Conservation (phyloP, 2,329 filamentous ascomycete species). For the Hypoxylon sp. region DNA sequence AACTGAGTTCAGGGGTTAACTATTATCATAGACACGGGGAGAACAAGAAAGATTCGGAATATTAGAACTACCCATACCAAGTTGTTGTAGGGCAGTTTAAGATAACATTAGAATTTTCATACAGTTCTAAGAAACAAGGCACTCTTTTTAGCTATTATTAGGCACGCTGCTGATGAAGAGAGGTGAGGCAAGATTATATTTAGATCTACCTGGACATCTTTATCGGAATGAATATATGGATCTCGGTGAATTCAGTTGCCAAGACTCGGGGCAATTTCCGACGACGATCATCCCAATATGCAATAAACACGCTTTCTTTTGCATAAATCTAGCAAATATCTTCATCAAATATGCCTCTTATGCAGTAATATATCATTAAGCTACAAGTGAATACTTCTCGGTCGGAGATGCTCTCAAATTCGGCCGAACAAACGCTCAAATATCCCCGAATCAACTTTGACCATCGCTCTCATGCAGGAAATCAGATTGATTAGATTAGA, state of each 20-base stretch:
- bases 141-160: no score
- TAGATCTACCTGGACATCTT: no score
- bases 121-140: no score
- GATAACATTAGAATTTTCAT: no score
- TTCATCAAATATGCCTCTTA: neutral
- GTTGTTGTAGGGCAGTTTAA: no score
- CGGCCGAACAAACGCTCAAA: constrained; percentile 19
- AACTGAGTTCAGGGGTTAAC: no score
- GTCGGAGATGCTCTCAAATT: constrained; percentile 11
- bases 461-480: constrained; percentile 9
- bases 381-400: neutral
- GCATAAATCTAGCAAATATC: no score
- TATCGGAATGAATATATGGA: neutral
- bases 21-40: no score
- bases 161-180: no score
- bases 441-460: constrained; percentile 8
- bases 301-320: neutral
- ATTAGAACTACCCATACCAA: no score
- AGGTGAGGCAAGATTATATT: no score
- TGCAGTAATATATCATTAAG: neutral
- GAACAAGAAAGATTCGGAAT: no score
- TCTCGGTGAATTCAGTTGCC: neutral
- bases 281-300: neutral
- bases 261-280: neutral
- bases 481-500: constrained; percentile 20